Evolutionary conservation across 352 stramenopile species (phyloP), one percentile per base, ranked within the genome.

Genomic region (Pythium folliculosum): DNA sequence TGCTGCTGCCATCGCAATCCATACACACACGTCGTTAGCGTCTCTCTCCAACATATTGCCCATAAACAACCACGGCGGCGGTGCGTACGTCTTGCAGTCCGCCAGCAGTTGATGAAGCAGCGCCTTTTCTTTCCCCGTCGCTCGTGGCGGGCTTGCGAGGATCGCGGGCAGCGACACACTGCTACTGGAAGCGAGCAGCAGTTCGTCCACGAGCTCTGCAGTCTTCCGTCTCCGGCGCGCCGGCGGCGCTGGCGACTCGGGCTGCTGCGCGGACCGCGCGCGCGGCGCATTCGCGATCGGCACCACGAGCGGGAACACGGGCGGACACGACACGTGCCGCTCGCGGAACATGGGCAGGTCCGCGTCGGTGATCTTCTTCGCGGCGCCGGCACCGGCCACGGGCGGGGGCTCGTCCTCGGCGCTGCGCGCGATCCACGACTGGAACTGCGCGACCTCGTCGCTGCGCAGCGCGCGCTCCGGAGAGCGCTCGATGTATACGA

Each of bases 281-380:
- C 44, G 19, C 17, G 50, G 16, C 4, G 30, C 50, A 6, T 30
- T 25, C 32, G 7, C 63, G 19, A 1, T 56, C 8, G 58, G 10
- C 2, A 21, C 12, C 30, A 60, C 43, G 7, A 50, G 13, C 38
- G 69, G 63, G 19, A 70, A 58, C 9, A 72, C 43, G 6, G 48
- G 13, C 32, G 69, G 63, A 22, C 69, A 54, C 9, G 69, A 60
- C 8, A 73, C 59, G 13, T 71, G 66, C 9, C 71, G 63, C 14
- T 72, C 73, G 30, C 77, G 72, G 71, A 91, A 89, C 80, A 91
- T 91, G 27, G 44, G 65, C 21, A 91, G 49, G 32, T 82, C 77
- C 22, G 43, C 75, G 51, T 91, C 79, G 0, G 59, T 63, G 0
- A 72, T 49, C 14, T 65, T 69, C 64, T 82, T 84, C 12, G 76